Percentiles rank a stretch among this genome's conserved stretches.
Conservation (phyloP, 2,329 filamentous ascomycete species). For the Cryoendolithus antarcticus region DNA sequence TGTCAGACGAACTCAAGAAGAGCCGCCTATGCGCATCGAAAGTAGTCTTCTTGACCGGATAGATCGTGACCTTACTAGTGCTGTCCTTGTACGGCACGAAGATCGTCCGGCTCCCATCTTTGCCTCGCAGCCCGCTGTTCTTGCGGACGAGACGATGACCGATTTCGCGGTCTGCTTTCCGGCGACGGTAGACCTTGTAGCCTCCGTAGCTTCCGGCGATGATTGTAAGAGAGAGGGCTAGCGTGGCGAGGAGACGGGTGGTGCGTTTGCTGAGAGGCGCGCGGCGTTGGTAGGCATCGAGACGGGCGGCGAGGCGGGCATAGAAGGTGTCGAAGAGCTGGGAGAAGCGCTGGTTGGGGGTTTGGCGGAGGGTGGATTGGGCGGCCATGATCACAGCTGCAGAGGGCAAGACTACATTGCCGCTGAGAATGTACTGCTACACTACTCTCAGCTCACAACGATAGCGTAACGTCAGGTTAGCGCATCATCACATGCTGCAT, state of each 20-base stretch:
- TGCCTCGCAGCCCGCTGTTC: conserved; percentile 86
- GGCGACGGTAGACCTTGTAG: conserved; percentile 60
- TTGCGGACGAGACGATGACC: conserved; percentile 70
- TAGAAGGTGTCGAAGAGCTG: conserved; percentile 23
- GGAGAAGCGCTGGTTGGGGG: conserved; percentile 21
- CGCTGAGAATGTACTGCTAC: not conserved
- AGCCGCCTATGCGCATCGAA: conserved; percentile 92
- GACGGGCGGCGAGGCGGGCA: conserved; percentile 34
- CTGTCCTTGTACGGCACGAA: conserved; percentile 85
- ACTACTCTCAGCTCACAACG: not conserved
- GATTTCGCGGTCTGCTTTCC: conserved; percentile 67
- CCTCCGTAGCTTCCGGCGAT: conserved; percentile 67
- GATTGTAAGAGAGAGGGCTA: conserved; percentile 66
- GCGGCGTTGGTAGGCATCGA: conserved; percentile 36
- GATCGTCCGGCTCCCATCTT: conserved; percentile 88
- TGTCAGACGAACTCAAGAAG: conserved; percentile 77
- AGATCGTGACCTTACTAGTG: conserved; percentile 82
- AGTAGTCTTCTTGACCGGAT: conserved; percentile 79
- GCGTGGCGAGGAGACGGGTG: conserved; percentile 61
- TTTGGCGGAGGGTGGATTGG: conserved; percentile 62
- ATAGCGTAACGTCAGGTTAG: not conserved
- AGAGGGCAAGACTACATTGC: conserved; percentile 1
- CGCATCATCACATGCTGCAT: not conserved
- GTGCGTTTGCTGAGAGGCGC: conserved; percentile 53
- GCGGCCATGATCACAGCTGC: conserved; percentile 52